phyloP scores from a whole-genome alignment of 2,329 filamentous ascomycete genomes.

The Sphaerulina populicola region DNA sequence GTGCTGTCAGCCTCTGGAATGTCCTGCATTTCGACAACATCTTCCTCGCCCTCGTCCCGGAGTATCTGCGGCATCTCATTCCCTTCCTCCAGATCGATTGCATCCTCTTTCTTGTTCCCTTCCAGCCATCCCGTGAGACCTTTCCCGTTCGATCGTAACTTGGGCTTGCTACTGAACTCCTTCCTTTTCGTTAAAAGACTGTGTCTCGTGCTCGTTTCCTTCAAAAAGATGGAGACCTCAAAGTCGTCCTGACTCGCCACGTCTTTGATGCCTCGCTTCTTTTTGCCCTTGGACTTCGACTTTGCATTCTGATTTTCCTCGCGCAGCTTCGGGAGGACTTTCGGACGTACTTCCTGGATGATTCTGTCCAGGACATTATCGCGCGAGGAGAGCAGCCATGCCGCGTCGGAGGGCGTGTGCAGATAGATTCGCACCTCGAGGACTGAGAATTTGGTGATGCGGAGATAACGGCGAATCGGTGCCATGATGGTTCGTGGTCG shows the following conservation, averaged over 20 bases:
- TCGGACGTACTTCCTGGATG: conserved; percentile 73
- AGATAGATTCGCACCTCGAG: conserved; percentile 96
- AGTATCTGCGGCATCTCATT: conserved; percentile 41
- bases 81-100: conserved; percentile 37
- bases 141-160: conserved; percentile 39
- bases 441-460: conserved; percentile 87
- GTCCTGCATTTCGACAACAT: conserved; percentile 45
- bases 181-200: conserved; percentile 81
- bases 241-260: conserved; percentile 83
- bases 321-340: conserved; percentile 81
- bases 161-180: conserved; percentile 43
- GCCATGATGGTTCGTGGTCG: conserved; percentile 53
- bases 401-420: conserved; percentile 74
- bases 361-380: conserved; percentile 71
- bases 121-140: conserved; percentile 42
- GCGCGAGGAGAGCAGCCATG: conserved; percentile 73
- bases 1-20: conserved; percentile 45
- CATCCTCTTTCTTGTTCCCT: conserved; percentile 35
- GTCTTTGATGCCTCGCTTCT: conserved; percentile 77
- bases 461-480: conserved; percentile 77
- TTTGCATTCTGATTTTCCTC: conserved; percentile 64
- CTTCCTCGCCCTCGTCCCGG: conserved; percentile 55
- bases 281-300: conserved; percentile 55
- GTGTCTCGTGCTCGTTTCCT: conserved; percentile 75
- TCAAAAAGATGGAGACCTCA: conserved; percentile 88